A percentile compares a stretch with the other conserved stretches of the same genome.
Conservation (phyloP, 2,329 filamentous ascomycete genomes). For the Coleophoma crateriformis region DNA sequence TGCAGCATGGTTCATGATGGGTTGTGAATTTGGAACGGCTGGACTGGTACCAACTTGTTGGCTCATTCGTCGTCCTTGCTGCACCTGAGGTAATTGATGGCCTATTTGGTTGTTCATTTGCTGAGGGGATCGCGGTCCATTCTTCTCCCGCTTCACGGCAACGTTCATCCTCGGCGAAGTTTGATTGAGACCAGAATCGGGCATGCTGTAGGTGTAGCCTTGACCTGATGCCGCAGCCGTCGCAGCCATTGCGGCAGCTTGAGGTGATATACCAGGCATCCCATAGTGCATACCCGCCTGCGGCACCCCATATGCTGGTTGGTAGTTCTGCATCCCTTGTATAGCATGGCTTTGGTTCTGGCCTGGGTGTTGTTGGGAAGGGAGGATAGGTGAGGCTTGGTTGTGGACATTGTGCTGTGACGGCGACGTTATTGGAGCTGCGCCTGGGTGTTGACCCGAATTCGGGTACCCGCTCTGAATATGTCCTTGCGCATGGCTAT, state of each 20-base stretch:
- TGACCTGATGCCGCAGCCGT: conserved; percentile 88
- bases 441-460: conserved; percentile 45
- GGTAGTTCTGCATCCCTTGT: conserved; percentile 73
- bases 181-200: conserved; percentile 62
- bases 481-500: conserved; percentile 52
- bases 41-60: conserved; percentile 65
- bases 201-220: conserved; percentile 60
- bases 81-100: conserved; percentile 40
- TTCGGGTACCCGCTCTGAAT: conserved; percentile 58
- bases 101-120: conserved; percentile 53
- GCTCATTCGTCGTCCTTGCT: conserved; percentile 65
- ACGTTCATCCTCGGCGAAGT: conserved; percentile 74
- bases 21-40: conserved; percentile 65
- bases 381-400: conserved; percentile 75
- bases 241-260: conserved; percentile 86
- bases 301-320: conserved; percentile 69
- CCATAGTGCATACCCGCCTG: conserved; percentile 75
- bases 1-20: conserved; percentile 66
- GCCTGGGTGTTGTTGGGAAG: conserved; percentile 67
- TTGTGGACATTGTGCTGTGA: conserved; percentile 54
- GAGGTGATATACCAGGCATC: conserved; percentile 63
- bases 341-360: conserved; percentile 54
- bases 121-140: conserved; percentile 64
- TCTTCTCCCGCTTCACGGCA: conserved; percentile 65
- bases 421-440: conserved; percentile 60